Percentiles rank a stretch among this genome's conserved stretches.
Evolutionary conservation across 306 rosid species (phyloP).

Genomic region (Gastrolobium bilobum): DNA sequence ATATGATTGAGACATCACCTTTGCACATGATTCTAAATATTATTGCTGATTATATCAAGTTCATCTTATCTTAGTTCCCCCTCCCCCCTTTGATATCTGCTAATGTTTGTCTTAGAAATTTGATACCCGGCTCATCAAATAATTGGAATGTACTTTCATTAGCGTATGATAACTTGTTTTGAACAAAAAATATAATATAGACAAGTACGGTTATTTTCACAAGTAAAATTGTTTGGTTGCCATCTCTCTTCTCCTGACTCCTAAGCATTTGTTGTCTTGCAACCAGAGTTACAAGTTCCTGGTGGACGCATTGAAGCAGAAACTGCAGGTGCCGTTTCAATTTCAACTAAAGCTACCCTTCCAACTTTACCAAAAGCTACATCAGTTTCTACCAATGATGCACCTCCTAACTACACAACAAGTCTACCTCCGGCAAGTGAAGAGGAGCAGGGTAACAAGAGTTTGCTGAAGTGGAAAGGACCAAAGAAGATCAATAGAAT

Average conservation of each 20-base stretch:
- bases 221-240: slow-evolving; percentile 30
- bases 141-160: slow-evolving; percentile 5
- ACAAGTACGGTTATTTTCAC: neutral
- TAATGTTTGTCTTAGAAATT: slow-evolving; percentile 16
- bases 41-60: neutral
- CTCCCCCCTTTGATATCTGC: neutral
- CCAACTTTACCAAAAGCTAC: slow-evolving; percentile 45
- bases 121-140: slow-evolving; percentile 4
- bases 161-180: slow-evolving; percentile 4
- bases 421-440: slow-evolving; percentile 50
- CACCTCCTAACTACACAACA: slow-evolving; percentile 47
- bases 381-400: slow-evolving; percentile 55
- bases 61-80: neutral
- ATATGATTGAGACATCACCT: slow-evolving; percentile 9
- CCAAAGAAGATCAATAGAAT: slow-evolving; percentile 81
- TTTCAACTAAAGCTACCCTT: slow-evolving; percentile 40
- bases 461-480: slow-evolving; percentile 73
- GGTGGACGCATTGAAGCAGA: slow-evolving; percentile 69
- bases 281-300: slow-evolving; percentile 71
- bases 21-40: slow-evolving; percentile 29
- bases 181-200: neutral
- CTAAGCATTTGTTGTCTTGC: slow-evolving; percentile 35
- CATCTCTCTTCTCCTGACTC: slow-evolving; percentile 15
- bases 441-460: slow-evolving; percentile 63
- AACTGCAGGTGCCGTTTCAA: slow-evolving; percentile 41